Conservation (phyloP, 2,329 filamentous ascomycete species). For the Phyllosticta ampelicida region DNA sequence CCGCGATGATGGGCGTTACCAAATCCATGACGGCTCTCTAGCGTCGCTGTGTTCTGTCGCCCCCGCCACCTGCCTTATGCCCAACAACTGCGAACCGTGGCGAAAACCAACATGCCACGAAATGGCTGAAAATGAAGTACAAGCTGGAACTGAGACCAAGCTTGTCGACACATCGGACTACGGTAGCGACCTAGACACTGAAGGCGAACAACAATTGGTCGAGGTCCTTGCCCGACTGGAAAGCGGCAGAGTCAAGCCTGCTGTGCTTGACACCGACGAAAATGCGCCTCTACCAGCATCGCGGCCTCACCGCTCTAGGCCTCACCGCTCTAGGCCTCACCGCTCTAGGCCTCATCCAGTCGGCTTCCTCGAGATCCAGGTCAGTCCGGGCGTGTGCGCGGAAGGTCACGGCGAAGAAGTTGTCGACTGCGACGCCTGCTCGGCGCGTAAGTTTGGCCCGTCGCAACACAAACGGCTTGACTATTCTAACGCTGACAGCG, state of each 20-base stretch:
- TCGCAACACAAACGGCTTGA: neutral
- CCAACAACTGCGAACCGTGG: neutral
- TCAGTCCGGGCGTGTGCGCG: neutral
- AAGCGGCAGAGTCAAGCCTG: conserved; percentile 20
- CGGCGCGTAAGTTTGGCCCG: neutral
- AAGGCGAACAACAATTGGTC: conserved; percentile 45
- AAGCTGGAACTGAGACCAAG: neutral
- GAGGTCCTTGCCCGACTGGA: conserved; percentile 39
- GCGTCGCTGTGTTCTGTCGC: neutral
- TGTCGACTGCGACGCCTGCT: neutral
- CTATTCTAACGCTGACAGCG: conserved; percentile 32
- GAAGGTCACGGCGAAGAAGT: neutral
- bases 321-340: neutral
- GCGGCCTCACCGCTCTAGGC: neutral
- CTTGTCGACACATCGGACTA: conserved; percentile 35
- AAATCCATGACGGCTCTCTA: neutral
- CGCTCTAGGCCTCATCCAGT: neutral
- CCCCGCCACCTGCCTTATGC: neutral
- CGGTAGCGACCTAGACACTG: conserved; percentile 50
- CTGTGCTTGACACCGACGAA: conserved; percentile 16
- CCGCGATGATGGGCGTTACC: neutral
- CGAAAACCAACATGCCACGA: neutral
- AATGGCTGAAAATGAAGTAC: conserved; percentile 1
- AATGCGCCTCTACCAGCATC: conserved; percentile 10
- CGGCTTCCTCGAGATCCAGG: neutral